A percentile compares a stretch with the other conserved stretches of the same genome.
Conservation (phyloP, 768 basidiomycete species). For the Serendipita vermifera region DNA sequence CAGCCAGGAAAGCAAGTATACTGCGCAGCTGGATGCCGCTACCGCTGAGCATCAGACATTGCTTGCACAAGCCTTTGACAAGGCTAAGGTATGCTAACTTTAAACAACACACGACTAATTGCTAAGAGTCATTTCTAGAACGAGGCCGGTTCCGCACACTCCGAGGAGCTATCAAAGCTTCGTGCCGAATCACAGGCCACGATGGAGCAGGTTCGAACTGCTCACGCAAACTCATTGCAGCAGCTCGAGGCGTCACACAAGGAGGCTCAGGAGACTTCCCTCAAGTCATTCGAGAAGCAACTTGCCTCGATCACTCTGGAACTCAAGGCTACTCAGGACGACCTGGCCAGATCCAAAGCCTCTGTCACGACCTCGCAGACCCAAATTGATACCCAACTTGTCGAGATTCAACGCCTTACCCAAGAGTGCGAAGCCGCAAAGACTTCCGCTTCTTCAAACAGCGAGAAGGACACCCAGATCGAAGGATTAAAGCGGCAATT, state of each 20-base stretch:
- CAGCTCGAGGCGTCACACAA: conserved; percentile 53
- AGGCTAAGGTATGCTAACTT: conserved; percentile 57
- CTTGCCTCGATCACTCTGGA: conserved; percentile 50
- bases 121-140: conserved; percentile 38
- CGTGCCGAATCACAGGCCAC: conserved; percentile 52
- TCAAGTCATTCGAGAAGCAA: conserved; percentile 47
- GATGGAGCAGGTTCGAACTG: conserved; percentile 53
- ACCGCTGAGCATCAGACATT: conserved; percentile 34
- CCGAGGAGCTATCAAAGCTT: conserved; percentile 56
- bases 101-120: too few relatives aligned
- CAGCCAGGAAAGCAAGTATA: conserved; percentile 54
- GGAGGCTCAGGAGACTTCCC: conserved; percentile 43
- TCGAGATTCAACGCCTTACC: conserved; percentile 49
- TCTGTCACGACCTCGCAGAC: conserved; percentile 37
- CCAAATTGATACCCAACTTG: conserved; percentile 44
- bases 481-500: conserved; percentile 46
- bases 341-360: conserved; percentile 62
- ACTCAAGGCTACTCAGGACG: conserved; percentile 74
- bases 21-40: conserved; percentile 49
- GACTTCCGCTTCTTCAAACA: conserved; percentile 25
- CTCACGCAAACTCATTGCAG: conserved; percentile 48
- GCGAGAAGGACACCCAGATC: conserved; percentile 40
- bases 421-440: conserved; percentile 30
- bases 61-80: conserved; percentile 45
- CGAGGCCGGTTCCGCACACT: conserved; percentile 57